Conservation (phyloP, 1,139 yeast genomes). For the Schwanniomyces etchellsii region DNA sequence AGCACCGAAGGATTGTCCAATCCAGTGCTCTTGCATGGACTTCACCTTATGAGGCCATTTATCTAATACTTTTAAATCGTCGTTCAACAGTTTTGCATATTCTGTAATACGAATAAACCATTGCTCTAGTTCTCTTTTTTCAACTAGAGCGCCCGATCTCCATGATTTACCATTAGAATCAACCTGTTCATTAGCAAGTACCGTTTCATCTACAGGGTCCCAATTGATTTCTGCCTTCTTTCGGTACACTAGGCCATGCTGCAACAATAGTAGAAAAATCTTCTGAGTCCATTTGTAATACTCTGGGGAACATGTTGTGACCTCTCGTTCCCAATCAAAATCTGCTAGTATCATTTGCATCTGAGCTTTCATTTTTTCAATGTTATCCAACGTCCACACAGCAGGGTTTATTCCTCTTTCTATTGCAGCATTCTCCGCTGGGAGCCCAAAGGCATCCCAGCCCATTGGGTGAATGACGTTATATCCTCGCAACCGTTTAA, state of each 20-base stretch:
- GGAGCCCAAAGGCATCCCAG: constrained; percentile 98
- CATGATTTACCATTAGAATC: constrained; percentile 87
- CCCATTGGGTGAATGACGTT: constrained; percentile 95
- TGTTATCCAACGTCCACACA: constrained; percentile 76
- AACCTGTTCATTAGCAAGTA: constrained; percentile 93
- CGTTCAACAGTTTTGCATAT: constrained; percentile 60
- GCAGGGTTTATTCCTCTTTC: constrained; percentile 77
- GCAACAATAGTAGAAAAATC: constrained; percentile 65
- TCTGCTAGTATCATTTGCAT: constrained; percentile 74
- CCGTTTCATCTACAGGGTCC: constrained; percentile 96
- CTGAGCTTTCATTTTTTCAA: constrained; percentile 77
- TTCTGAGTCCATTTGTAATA: constrained; percentile 92
- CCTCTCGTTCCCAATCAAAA: constrained; percentile 91
- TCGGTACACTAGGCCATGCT: constrained; percentile 78
- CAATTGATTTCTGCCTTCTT: constrained; percentile 88
- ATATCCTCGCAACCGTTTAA: constrained; percentile 68
- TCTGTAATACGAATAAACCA: constrained; percentile 92
- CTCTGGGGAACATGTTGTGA: constrained; percentile 82
- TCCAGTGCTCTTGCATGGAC: constrained; percentile 91
- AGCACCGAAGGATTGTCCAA: constrained; percentile 83
- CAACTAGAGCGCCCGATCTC: constrained; percentile 96
- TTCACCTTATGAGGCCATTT: constrained; percentile 90
- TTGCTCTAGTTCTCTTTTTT: constrained; percentile 71
- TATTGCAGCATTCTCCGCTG: constrained; percentile 97
- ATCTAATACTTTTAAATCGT: constrained; percentile 54